Base-by-base conservation (phyloP, 139 green algal species). In the Spirogloea muscicola region DNA sequence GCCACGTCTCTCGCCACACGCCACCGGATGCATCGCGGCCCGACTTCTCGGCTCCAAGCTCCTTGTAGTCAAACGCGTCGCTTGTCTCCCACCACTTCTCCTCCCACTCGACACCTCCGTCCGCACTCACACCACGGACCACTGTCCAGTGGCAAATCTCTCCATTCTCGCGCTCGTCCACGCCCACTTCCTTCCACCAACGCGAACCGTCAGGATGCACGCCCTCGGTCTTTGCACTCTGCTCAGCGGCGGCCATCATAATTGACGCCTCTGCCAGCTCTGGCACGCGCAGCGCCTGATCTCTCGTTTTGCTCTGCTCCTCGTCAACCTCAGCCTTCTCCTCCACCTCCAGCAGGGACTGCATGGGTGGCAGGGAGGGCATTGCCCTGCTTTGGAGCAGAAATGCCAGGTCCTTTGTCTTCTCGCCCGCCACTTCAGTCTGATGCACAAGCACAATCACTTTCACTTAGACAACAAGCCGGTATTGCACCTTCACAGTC, bases 21-120 rank as follows among this genome's bases (percentile, higher is more conserved):
- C 5, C 55, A 1, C 75, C 75, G 6, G 52, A 55, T 2, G 66
- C 65, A 63, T 77, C 75, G 7, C 66, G 0, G 5, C 75, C 75
- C 2, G 55, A 74, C 66, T 82, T 82, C 41, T 76, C 60, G 13
- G 75, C 75, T 33, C 75, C 75, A 0, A 82, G 48, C 36, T 82
- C 75, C 33, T 78, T 78, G 36, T 75, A 82, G 21, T 67, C 75
- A 43, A 79, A 67, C 27, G 37, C 37, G 41, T 77, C 75, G 0
- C 40, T 58, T n/a, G 64, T 36, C 62, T 81, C 73, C 73, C 67
- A 82, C 75, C 75, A 82, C 40, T 82, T 82, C 67, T 82, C 68
- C 68, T 82, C 67, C 67, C 67, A 82, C 51, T 82, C 75, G 9
- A 49, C 49, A 9, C 31, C 36, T 1, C 72, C 72, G 40, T 80